phyloP scores from a whole-genome alignment of 2,329 filamentous ascomycete species.

The Monosporascus sp. region DNA sequence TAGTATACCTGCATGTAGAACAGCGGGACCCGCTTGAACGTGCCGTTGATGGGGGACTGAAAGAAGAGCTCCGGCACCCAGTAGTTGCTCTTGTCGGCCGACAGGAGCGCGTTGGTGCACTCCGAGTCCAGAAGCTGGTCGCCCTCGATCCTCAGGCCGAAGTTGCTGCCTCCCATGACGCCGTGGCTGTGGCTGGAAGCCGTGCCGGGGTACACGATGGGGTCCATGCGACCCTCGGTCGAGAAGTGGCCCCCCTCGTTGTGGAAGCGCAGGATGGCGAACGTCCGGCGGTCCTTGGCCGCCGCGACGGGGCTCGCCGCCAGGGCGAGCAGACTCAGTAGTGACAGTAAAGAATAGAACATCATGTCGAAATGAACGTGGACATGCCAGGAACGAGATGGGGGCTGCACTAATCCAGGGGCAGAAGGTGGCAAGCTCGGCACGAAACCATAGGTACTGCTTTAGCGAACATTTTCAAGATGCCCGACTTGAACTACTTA shows the following conservation, averaged over 20 bases:
- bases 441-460: too few relatives aligned
- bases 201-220: slow-evolving; percentile 44
- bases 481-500: too few relatives aligned
- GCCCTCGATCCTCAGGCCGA: slow-evolving; percentile 39
- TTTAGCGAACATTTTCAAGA: too few relatives aligned
- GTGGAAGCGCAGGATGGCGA: not conserved
- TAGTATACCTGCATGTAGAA: slow-evolving; percentile 51
- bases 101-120: slow-evolving; percentile 54
- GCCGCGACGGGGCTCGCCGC: not conserved
- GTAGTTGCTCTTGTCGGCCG: slow-evolving; percentile 55
- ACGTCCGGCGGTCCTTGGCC: not conserved
- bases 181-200: slow-evolving; percentile 49
- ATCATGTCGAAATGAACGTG: too few relatives aligned
- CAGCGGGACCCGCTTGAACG: slow-evolving; percentile 48
- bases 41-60: slow-evolving; percentile 42
- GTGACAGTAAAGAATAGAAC: too few relatives aligned
- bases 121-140: slow-evolving; percentile 39
- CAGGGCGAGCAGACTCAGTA: not conserved
- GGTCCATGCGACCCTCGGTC: slow-evolving; percentile 46
- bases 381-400: too few relatives aligned
- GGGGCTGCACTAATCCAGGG: too few relatives aligned
- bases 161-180: slow-evolving; percentile 50
- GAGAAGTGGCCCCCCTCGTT: not conserved
- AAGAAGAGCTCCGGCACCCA: slow-evolving; percentile 58
- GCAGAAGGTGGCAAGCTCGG: too few relatives aligned